Evolutionary conservation across 257 asterid genomes (phyloP).

Genomic region (Gentiana straminea): DNA sequence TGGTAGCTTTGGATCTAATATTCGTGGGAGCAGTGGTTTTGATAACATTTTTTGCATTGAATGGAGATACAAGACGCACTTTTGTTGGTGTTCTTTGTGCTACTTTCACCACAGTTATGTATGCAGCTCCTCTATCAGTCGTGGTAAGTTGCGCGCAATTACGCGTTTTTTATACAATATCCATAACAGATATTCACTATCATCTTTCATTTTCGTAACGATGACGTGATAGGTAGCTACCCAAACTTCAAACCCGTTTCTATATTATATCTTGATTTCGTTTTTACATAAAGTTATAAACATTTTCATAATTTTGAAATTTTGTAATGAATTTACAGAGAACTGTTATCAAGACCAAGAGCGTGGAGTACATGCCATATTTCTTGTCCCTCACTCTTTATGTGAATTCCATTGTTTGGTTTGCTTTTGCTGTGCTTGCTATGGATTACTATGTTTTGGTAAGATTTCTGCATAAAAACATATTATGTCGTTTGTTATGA

Average conservation of each 20-base stretch:
- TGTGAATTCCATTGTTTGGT: conserved; percentile 28
- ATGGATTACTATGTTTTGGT: conserved; percentile 11
- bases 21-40: conserved; percentile 21
- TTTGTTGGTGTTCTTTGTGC: conserved; percentile 33
- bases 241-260: no score
- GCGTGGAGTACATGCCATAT: conserved; percentile 30
- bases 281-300: no score
- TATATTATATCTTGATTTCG: no score
- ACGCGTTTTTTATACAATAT: no score
- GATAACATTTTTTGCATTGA: conserved; percentile 18
- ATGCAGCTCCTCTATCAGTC: conserved; percentile 35
- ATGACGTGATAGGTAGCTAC: no score
- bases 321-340: conserved; percentile 1
- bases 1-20: conserved; percentile 21
- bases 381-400: conserved; percentile 23
- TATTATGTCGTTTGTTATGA: no score
- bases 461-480: not conserved
- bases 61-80: conserved; percentile 23
- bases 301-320: not conserved
- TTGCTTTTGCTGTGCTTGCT: conserved; percentile 11
- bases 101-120: conserved; percentile 34
- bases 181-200: not conserved
- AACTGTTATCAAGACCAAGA: conserved; percentile 21
- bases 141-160: conserved; percentile 18
- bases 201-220: not conserved